A percentile compares a stretch with the other conserved stretches of the same genome.
Evolutionary conservation across 352 stramenopile species (phyloP).

Genomic region (Phytopythium aichiense): DNA sequence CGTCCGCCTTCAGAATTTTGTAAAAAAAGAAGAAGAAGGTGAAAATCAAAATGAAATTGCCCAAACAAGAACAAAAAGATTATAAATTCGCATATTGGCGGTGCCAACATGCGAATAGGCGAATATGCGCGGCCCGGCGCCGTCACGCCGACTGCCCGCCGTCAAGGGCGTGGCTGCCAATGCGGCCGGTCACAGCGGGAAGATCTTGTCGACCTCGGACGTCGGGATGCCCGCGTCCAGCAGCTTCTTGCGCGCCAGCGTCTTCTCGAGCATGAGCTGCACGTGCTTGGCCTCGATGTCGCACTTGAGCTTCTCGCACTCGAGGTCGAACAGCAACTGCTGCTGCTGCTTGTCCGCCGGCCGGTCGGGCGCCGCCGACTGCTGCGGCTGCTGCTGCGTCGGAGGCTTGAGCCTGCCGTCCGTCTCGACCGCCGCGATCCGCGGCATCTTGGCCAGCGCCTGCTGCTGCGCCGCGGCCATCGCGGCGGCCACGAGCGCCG

Average conservation of each 20-base stretch:
- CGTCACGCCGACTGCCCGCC: too few relatives aligned
- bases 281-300: conserved; percentile 48
- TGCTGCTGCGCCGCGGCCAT: conserved; percentile 1
- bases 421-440: not conserved
- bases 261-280: conserved; percentile 46
- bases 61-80: conserved; percentile 1
- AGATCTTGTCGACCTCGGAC: conserved; percentile 39
- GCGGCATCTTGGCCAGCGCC: conserved; percentile 3
- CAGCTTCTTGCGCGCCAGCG: conserved; percentile 40
- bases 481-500: conserved; percentile 1
- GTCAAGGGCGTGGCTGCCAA: too few relatives aligned
- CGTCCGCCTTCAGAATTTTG: not conserved
- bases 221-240: conserved; percentile 37
- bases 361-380: conserved; percentile 1
- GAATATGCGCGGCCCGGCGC: too few relatives aligned
- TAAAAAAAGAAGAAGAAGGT: not conserved
- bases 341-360: conserved; percentile 31
- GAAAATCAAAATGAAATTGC: not conserved
- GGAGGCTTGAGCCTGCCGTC: too few relatives aligned
- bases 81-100: not conserved
- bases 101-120: too few relatives aligned
- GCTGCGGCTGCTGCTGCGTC: not conserved
- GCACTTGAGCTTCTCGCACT: conserved; percentile 41
- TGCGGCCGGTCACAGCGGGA: conserved; percentile 21
- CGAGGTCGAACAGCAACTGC: conserved; percentile 40